Evolutionary conservation across 1,284 basidiomycete species (phyloP).

Genomic region (Boletellus deceptivus): DNA sequence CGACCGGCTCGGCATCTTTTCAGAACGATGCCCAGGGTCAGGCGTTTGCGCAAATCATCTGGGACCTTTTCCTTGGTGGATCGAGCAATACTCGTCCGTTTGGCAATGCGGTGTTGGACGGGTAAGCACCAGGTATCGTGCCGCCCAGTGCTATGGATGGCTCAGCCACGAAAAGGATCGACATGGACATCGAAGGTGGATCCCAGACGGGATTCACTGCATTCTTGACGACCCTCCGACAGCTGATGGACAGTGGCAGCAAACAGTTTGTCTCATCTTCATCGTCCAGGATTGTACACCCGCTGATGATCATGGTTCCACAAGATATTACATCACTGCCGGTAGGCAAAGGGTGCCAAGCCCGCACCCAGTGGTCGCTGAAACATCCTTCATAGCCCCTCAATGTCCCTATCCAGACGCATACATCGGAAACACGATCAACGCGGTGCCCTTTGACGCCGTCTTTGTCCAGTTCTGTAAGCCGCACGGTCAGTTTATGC

Average conservation of each 20-base stretch:
- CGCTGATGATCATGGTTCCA: slow-evolving; percentile 2
- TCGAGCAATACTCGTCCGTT: slow-evolving; percentile 51
- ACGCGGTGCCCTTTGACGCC: slow-evolving; percentile 57
- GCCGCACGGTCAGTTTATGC: slow-evolving; percentile 9
- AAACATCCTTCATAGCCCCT: slow-evolving; percentile 39
- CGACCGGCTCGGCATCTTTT: slow-evolving; percentile 52
- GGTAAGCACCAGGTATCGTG: slow-evolving; percentile 37
- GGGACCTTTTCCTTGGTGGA: slow-evolving; percentile 66
- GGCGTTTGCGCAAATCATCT: slow-evolving; percentile 56
- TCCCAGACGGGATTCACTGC: slow-evolving; percentile 48
- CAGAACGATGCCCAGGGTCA: slow-evolving; percentile 49
- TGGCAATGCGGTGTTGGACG: slow-evolving; percentile 62
- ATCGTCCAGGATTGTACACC: neutral
- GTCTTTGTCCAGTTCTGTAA: slow-evolving; percentile 61
- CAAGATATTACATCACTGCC: slow-evolving; percentile 57
- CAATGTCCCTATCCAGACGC: slow-evolving; percentile 68
- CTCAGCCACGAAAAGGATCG: slow-evolving; percentile 42
- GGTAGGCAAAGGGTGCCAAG: slow-evolving; percentile 23
- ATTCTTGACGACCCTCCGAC: slow-evolving; percentile 54
- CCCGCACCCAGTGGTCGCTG: neutral
- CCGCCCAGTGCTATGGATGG: neutral
- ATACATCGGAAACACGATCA: slow-evolving; percentile 52
- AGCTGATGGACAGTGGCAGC: slow-evolving; percentile 44
- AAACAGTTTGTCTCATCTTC: slow-evolving; percentile 43
- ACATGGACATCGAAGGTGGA: slow-evolving; percentile 69